Conservation (phyloP, 805 yeast species). For the Metschnikowia amazonensis region DNA sequence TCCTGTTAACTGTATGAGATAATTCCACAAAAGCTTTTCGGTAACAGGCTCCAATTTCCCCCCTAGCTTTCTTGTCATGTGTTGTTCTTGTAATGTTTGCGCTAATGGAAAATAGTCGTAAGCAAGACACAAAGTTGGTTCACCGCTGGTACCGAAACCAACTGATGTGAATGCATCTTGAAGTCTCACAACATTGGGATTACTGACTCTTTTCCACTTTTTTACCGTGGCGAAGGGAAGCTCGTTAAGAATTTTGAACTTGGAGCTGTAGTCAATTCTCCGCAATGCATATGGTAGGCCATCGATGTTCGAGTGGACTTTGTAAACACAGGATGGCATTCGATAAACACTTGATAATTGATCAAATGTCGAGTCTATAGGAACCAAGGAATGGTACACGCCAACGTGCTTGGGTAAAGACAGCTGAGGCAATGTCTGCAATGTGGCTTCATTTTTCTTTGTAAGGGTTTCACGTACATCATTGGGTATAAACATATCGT, state of each 20-base stretch:
- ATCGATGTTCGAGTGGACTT: conserved; percentile 73
- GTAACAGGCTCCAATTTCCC: conserved; percentile 49
- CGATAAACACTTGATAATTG: conserved; percentile 42
- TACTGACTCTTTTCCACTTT: conserved; percentile 57
- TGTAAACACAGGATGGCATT: conserved; percentile 61
- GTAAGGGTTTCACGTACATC: conserved; percentile 68
- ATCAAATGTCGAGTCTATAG: conserved; percentile 54
- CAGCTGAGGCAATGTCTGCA: conserved; percentile 54
- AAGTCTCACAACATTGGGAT: conserved; percentile 59
- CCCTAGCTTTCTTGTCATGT: conserved; percentile 45
- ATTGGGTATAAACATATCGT: conserved; percentile 67
- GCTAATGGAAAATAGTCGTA: conserved; percentile 86
- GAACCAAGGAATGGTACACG: conserved; percentile 77
- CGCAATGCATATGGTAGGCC: conserved; percentile 76
- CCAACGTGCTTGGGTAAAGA: conserved; percentile 56
- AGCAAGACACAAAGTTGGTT: conserved; percentile 60
- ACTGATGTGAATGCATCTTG: conserved; percentile 84
- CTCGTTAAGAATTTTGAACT: conserved; percentile 41
- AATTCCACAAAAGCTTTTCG: conserved; percentile 69
- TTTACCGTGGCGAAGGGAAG: conserved; percentile 57
- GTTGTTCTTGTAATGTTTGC: conserved; percentile 64
- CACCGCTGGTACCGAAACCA: conserved; percentile 67
- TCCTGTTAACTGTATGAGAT: conserved; percentile 67
- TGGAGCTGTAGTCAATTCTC: conserved; percentile 50
- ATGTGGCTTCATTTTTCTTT: conserved; percentile 73